These are phyloP conservation scores for Monosporascus cannonballus DNA, from an alignment of 2,329 filamentous ascomycete species.

Conservation along the genomic window DNA sequence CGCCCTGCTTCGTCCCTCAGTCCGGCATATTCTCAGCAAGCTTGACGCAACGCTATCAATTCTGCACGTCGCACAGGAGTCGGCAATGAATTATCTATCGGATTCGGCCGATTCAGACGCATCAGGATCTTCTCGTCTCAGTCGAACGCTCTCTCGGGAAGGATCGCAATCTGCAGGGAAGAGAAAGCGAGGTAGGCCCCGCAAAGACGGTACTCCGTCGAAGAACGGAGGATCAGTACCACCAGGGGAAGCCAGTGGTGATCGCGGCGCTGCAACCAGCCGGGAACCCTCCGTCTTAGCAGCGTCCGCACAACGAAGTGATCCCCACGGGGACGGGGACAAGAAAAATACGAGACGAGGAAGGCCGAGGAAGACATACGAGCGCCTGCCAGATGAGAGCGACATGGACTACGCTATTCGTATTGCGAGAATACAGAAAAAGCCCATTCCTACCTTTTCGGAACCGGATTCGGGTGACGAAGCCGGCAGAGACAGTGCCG, in stretches of 20 bases:
- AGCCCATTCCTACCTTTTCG: constrained; percentile 23
- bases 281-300: too few relatives aligned
- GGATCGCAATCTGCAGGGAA: constrained; percentile 6
- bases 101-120: constrained; percentile 21
- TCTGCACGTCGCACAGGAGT: constrained; percentile 61
- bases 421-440: constrained; percentile 36
- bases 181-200: constrained; percentile 10
- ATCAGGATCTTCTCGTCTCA: constrained; percentile 14
- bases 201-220: constrained; percentile 6
- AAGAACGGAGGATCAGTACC: neutral
- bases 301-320: neutral
- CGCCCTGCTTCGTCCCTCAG: constrained; percentile 58
- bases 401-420: constrained; percentile 40
- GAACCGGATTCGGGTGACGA: constrained; percentile 7
- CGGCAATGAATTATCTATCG: constrained; percentile 32
- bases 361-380: constrained; percentile 33
- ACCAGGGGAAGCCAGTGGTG: neutral
- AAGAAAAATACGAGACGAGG: constrained; percentile 24
- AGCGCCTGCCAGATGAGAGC: constrained; percentile 38
- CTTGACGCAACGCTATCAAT: constrained; percentile 65
- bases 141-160: constrained; percentile 4
- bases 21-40: constrained; percentile 63
- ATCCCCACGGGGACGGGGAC: neutral
- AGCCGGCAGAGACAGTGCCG: neutral
- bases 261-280: neutral